Conservation (phyloP, 1,284 basidiomycete genomes). For the Trametes pubescens region DNA sequence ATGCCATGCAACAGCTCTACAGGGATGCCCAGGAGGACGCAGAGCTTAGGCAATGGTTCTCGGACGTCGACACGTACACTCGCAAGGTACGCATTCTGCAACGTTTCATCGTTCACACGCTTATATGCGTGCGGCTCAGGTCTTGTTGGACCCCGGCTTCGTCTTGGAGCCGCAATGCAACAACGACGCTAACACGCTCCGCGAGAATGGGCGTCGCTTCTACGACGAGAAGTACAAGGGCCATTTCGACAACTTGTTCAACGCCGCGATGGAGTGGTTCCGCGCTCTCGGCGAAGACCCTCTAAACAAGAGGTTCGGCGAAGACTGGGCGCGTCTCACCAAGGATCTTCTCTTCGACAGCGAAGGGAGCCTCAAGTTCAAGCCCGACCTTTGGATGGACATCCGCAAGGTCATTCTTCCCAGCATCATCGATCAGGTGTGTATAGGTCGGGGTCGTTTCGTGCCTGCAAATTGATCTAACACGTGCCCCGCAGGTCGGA, state of each 20-base stretch:
- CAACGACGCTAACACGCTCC: constrained; percentile 65
- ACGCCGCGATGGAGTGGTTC: constrained; percentile 80
- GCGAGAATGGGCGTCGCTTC: constrained; percentile 78
- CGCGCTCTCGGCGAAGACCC: constrained; percentile 87
- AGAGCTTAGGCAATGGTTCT: constrained; percentile 84
- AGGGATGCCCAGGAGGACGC: constrained; percentile 81
- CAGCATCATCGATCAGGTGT: constrained; percentile 73
- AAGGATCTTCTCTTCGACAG: constrained; percentile 65
- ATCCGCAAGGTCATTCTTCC: constrained; percentile 88
- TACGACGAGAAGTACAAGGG: constrained; percentile 86
- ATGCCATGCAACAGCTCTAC: constrained; percentile 79
- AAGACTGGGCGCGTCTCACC: constrained; percentile 86
- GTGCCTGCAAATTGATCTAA: neutral
- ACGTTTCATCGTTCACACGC: neutral
- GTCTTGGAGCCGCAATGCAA: constrained; percentile 84
- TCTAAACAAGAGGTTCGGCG: constrained; percentile 81
- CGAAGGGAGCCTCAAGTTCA: constrained; percentile 90
- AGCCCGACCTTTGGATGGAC: constrained; percentile 89
- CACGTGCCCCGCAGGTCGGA: constrained; percentile 64
- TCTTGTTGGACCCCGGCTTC: constrained; percentile 89
- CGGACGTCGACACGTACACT: constrained; percentile 67
- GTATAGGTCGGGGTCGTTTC: constrained; percentile 43
- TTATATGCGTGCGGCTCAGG: constrained; percentile 42
- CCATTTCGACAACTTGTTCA: constrained; percentile 87
- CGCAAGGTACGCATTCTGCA: constrained; percentile 58